Evolutionary conservation across 352 stramenopile species (phyloP).

Genomic region (Phytophthora idaei): DNA sequence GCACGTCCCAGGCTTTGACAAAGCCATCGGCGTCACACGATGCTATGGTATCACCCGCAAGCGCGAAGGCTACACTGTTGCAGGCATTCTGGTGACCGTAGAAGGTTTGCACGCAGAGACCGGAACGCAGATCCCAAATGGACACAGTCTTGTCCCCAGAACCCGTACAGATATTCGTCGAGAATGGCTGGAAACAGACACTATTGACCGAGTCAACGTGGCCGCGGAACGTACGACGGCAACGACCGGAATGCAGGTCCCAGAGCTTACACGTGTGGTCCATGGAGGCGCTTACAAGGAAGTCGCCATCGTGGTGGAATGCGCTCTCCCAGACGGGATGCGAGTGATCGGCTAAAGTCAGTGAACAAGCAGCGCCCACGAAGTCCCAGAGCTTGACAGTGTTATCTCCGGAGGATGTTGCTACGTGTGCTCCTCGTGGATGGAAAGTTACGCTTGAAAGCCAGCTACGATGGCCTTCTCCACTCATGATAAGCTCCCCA

Average conservation of each 20-base stretch:
- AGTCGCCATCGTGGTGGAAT: slow-evolving; percentile 95
- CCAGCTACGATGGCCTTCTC: slow-evolving; percentile 93
- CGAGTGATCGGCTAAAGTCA: slow-evolving; percentile 92
- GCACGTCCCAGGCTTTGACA: slow-evolving; percentile 95
- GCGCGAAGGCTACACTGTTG: slow-evolving; percentile 90
- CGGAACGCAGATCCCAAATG: slow-evolving; percentile 94
- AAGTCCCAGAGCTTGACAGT: slow-evolving; percentile 97
- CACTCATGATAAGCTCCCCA: slow-evolving; percentile 95
- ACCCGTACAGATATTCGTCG: slow-evolving; percentile 92
- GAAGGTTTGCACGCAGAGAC: slow-evolving; percentile 93
- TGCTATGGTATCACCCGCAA: slow-evolving; percentile 89
- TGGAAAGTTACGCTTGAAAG: slow-evolving; percentile 92
- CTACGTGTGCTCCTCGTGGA: slow-evolving; percentile 91
- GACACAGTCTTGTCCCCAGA: slow-evolving; percentile 96
- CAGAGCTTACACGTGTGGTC: slow-evolving; percentile 95
- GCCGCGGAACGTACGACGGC: slow-evolving; percentile 92
- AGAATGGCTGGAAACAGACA: slow-evolving; percentile 93
- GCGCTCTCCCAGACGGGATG: slow-evolving; percentile 93
- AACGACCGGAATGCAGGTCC: slow-evolving; percentile 90
- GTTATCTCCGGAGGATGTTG: slow-evolving; percentile 91
- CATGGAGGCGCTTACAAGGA: slow-evolving; percentile 93
- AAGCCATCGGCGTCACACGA: slow-evolving; percentile 94
- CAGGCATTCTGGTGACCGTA: slow-evolving; percentile 95
- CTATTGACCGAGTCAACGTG: slow-evolving; percentile 96
- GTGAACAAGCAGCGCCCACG: slow-evolving; percentile 82